A percentile compares a stretch with the other conserved stretches of the same genome.
Evolutionary conservation across 495 filamentous ascomycete genomes (phyloP).

Genomic region (Corynascus novoguineensis): DNA sequence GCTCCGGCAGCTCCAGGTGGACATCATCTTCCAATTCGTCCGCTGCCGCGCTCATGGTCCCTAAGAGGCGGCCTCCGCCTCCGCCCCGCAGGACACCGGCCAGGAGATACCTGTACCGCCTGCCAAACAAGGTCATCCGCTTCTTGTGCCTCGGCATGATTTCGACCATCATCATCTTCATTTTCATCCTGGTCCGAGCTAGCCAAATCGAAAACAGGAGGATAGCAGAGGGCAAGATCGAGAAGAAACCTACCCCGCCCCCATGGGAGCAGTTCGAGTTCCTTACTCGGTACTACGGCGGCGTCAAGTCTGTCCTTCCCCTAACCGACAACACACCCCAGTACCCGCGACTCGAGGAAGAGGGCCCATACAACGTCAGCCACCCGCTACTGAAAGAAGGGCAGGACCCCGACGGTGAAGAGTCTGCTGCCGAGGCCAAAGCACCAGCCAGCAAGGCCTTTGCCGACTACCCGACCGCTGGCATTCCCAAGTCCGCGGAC

Average conservation of each 20-base stretch:
- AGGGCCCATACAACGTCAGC: constrained; percentile 35
- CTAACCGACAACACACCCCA: constrained; percentile 62
- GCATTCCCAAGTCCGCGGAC: constrained; percentile 42
- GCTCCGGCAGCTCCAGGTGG: constrained; percentile 41
- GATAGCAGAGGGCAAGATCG: constrained; percentile 51
- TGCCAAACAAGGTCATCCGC: constrained; percentile 60
- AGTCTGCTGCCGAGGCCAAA: constrained; percentile 44
- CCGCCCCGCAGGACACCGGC: constrained; percentile 36
- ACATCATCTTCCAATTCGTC: constrained; percentile 49
- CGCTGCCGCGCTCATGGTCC: constrained; percentile 51
- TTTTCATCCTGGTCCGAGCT: constrained; percentile 62
- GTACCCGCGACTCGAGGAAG: constrained; percentile 59
- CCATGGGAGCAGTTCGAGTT: constrained; percentile 79
- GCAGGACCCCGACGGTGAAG: not conserved
- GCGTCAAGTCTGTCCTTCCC: constrained; percentile 60
- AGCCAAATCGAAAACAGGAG: constrained; percentile 59
- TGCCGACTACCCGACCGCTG: constrained; percentile 59
- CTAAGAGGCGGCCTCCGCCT: constrained; percentile 34
- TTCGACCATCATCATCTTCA: constrained; percentile 63
- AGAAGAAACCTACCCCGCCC: constrained; percentile 51
- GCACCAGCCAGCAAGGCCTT: constrained; percentile 63
- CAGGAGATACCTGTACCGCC: constrained; percentile 48
- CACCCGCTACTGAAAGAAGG: constrained; percentile 20
- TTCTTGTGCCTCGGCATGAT: constrained; percentile 68
- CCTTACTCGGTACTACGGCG: constrained; percentile 78